A percentile compares a stretch with the other conserved stretches of the same genome.
phyloP scores from a whole-genome alignment of 495 filamentous ascomycete genomes.

The Halenospora varia region DNA sequence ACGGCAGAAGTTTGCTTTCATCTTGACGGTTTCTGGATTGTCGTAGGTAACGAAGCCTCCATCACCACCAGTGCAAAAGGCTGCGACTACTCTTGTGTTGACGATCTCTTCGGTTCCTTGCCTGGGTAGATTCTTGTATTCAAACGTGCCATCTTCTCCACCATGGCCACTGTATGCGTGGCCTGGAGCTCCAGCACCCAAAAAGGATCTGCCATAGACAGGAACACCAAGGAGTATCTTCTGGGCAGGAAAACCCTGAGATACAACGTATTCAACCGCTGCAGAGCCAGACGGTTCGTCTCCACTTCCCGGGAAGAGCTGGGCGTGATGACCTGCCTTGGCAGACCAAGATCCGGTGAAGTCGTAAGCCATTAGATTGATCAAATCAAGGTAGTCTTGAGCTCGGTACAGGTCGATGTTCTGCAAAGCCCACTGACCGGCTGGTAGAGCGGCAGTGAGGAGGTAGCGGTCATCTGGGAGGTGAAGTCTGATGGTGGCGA shows the following conservation, averaged over 20 bases:
- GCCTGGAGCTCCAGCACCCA: conserved; percentile 59
- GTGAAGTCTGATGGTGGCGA: conserved; percentile 62
- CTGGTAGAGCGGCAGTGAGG: conserved; percentile 79
- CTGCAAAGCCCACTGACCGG: conserved; percentile 65
- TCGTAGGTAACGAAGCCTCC: conserved; percentile 88
- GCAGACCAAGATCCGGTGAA: conserved; percentile 77
- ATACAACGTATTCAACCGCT: conserved; percentile 60
- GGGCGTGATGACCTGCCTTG: conserved; percentile 71
- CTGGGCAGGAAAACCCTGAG: conserved; percentile 60
- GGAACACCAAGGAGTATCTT: conserved; percentile 83
- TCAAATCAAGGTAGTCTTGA: conserved; percentile 64
- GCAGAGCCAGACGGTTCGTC: conserved; percentile 61
- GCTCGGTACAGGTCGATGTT: conserved; percentile 70
- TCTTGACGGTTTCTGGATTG: conserved; percentile 75
- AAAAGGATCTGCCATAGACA: conserved; percentile 76
- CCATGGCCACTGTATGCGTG: conserved; percentile 59
- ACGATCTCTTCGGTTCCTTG: conserved; percentile 65
- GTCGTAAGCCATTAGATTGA: conserved; percentile 87
- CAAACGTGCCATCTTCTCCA: conserved; percentile 78
- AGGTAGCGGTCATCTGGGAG: conserved; percentile 73
- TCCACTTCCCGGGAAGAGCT: conserved; percentile 60
- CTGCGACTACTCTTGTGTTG: conserved; percentile 61
- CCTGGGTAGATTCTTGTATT: conserved; percentile 74
- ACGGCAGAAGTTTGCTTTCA: conserved; percentile 79
- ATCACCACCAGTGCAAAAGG: conserved; percentile 74